phyloP scores from a whole-genome alignment of 139 green algal genomes.

The Chlamydomonas incerta region DNA sequence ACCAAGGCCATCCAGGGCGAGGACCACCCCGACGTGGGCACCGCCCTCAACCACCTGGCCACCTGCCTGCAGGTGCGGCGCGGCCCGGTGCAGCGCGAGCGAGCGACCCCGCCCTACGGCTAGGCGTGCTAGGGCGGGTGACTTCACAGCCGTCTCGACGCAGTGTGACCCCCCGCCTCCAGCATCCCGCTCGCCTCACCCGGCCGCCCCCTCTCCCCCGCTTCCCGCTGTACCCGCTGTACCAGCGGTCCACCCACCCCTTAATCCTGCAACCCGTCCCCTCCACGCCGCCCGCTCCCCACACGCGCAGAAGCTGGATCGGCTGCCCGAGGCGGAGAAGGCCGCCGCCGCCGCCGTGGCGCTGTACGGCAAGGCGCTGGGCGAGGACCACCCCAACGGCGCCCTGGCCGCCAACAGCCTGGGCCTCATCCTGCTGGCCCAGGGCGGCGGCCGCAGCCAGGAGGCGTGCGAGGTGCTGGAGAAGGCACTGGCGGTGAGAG shows the following conservation, averaged over 20 bases:
- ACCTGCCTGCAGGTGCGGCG: slow-evolving; percentile 22
- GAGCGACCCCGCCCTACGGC: not conserved
- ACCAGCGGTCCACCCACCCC: not conserved
- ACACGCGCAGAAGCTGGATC: not conserved
- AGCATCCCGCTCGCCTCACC: no score
- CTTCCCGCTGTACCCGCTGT: not conserved
- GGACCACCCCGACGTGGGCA: slow-evolving; percentile 38
- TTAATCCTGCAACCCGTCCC: not conserved
- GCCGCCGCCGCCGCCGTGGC: not conserved
- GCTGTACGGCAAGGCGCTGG: not conserved
- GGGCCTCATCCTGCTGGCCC: slow-evolving; percentile 34
- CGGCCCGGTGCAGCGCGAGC: not conserved
- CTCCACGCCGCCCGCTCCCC: not conserved
- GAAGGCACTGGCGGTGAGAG: slow-evolving; percentile 16
- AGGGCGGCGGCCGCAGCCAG: not conserved
- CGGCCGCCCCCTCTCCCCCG: not conserved
- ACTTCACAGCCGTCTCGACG: not conserved
- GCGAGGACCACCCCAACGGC: slow-evolving; percentile 23
- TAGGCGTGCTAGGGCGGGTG: not conserved
- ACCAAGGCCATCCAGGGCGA: slow-evolving; percentile 31
- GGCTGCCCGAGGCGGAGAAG: slow-evolving; percentile 2
- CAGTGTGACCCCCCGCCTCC: no score
- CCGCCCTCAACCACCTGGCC: slow-evolving; percentile 40
- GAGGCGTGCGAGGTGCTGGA: slow-evolving; percentile 24
- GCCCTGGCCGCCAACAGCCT: slow-evolving; percentile 33